Conservation (phyloP, 768 basidiomycete genomes). For the Auricularia sp. region DNA sequence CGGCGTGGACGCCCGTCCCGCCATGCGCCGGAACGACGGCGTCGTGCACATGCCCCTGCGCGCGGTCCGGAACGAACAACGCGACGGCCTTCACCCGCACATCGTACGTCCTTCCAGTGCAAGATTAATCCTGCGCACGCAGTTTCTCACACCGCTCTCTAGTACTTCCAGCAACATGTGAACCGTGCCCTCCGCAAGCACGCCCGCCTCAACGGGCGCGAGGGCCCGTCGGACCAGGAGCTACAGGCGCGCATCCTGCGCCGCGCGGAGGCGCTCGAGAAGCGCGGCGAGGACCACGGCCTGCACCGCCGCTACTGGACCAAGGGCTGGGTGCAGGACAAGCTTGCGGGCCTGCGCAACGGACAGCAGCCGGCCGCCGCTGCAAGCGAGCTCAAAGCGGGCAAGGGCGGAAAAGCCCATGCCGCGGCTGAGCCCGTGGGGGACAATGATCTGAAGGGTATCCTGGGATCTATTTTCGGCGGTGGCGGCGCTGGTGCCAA, state of each 20-base stretch:
- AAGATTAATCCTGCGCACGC: not conserved
- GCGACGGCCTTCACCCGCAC: slow-evolving; percentile 31
- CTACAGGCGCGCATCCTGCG: slow-evolving; percentile 32
- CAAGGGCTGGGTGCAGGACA: slow-evolving; percentile 12
- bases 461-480: not conserved
- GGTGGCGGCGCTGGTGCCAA: slow-evolving; percentile 3
- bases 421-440: slow-evolving; percentile 7
- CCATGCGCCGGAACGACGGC: slow-evolving; percentile 20
- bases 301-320: not conserved
- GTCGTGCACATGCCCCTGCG: slow-evolving; percentile 35
- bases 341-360: slow-evolving; percentile 14
- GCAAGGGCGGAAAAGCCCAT: not conserved
- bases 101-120: slow-evolving; percentile 24
- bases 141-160: not conserved
- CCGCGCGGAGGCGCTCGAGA: slow-evolving; percentile 1
- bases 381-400: not conserved
- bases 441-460: slow-evolving; percentile 5
- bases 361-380: not conserved
- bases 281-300: slow-evolving; percentile 8
- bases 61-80: slow-evolving; percentile 21
- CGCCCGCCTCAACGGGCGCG: slow-evolving; percentile 58
- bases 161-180: slow-evolving; percentile 63
- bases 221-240: slow-evolving; percentile 37
- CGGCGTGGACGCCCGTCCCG: slow-evolving; percentile 35
- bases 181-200: slow-evolving; percentile 56